Evolutionary conservation across 306 rosid species (phyloP), one percentile per base, ranked within the genome.

Genomic region (Clitoria ternatea): DNA sequence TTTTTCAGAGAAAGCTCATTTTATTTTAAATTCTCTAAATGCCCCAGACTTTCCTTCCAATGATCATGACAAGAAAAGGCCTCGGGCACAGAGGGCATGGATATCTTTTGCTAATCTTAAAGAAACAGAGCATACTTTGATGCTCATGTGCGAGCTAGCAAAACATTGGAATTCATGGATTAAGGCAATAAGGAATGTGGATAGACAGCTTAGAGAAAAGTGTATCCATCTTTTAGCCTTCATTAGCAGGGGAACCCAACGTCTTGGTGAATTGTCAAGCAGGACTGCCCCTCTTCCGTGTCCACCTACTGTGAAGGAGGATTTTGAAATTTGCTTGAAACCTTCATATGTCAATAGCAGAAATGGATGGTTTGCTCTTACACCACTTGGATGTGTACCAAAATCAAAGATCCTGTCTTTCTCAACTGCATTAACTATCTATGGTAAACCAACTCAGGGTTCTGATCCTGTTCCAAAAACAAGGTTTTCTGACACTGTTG

Each of bases 181-280:
- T 35, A 89, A 89, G 86, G 88, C 87, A 48, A 85, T 85, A 63
- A 85, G 83, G 78, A 87, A 87, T 70, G 75, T 77, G 70, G 95
- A 94, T 77, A 76, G 86, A 33, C 85, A 84, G 56, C 85, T 94
- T 62, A 83, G 98, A 84, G 97, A 89, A 80, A 92, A 86, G 81
- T 84, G 97, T 29, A 90, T 94, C 76, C 97, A 94, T 82, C 90
- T 94, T 63, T 89, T 94, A 75, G 98, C 97, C 77, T 88, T 88
- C 79, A 79, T 90, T 79, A 88, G 98, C 78, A 72, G 87, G 80
- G 96, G 97, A 50, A 69, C 87, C 24, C 96, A 87, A 69, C 83
- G 85, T 65, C 74, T 74, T 30, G 91, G 89, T 56, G 96, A 94
- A 63, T 75, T 73, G 33, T 77, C 84, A 26, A 72, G 72, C 70